Evolutionary conservation across 257 asterid genomes (phyloP).

Genomic region (Lycium barbarum): DNA sequence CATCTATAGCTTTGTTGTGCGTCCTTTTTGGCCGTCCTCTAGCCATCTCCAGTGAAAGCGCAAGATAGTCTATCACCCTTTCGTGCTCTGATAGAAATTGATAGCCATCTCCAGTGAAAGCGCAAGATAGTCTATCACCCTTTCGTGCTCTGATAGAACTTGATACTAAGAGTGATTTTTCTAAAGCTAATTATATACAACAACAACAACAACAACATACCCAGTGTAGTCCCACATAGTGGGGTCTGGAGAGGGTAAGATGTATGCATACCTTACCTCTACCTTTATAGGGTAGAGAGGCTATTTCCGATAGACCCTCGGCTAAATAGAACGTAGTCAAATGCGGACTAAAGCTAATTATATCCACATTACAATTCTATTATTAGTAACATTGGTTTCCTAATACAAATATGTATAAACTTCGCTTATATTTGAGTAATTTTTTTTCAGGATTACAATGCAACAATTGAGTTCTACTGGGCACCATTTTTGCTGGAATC

Average conservation of each 20-base stretch:
- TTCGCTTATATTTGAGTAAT: not conserved
- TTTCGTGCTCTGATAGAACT: not conserved
- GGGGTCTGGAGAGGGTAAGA: no score
- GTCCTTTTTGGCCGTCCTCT: not conserved
- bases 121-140: no score
- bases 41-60: not conserved
- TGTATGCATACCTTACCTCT: no score
- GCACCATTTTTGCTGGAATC: constrained; percentile 27
- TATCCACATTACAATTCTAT: not conserved
- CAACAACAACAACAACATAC: no score
- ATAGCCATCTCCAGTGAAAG: no score
- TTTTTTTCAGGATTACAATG: not conserved
- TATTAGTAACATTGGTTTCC: not conserved
- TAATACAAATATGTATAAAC: not conserved
- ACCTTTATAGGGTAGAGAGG: no score
- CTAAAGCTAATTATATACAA: not conserved
- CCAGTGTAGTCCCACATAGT: no score
- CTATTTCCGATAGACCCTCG: no score
- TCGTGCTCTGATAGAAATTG: no score
- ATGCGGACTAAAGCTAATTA: no score
- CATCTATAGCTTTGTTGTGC: not conserved
- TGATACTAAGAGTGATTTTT: not conserved
- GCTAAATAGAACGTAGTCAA: no score
- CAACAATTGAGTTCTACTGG: constrained; percentile 27
- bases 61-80: not conserved